phyloP scores from a whole-genome alignment of 805 yeast genomes.

The Suhomyces kilbournensis region DNA sequence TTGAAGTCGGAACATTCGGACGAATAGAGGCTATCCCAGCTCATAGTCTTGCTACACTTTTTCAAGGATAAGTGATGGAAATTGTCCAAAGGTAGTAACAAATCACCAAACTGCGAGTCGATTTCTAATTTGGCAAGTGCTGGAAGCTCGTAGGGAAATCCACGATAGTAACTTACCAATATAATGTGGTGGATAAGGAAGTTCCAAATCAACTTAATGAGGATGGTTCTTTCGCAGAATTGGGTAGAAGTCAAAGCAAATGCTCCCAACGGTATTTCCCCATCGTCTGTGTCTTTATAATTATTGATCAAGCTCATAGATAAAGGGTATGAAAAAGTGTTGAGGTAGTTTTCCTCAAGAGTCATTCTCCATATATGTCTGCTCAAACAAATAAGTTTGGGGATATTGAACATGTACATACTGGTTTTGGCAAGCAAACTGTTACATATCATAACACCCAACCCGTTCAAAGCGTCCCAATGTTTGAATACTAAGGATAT shows the following conservation, averaged over 20 bases:
- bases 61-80: slow-evolving; percentile 4
- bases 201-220: slow-evolving; percentile 23
- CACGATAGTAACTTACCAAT: slow-evolving; percentile 15
- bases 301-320: background rate
- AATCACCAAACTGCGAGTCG: slow-evolving; percentile 10
- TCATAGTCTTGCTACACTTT: slow-evolving; percentile 5
- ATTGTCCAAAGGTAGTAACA: slow-evolving; percentile 18
- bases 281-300: background rate
- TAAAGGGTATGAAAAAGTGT: slow-evolving; percentile 11
- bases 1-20: slow-evolving; percentile 7
- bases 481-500: slow-evolving; percentile 15
- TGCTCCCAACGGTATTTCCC: background rate
- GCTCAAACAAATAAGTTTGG: slow-evolving; percentile 7
- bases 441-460: slow-evolving; percentile 24
- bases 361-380: slow-evolving; percentile 15
- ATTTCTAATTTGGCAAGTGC: slow-evolving; percentile 6
- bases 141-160: slow-evolving; percentile 17
- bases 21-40: slow-evolving; percentile 9
- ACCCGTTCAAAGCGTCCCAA: slow-evolving; percentile 25
- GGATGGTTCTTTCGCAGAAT: slow-evolving; percentile 20
- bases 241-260: slow-evolving; percentile 15
- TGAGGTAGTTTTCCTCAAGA: slow-evolving; percentile 16
- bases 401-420: slow-evolving; percentile 8
- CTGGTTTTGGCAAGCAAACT: slow-evolving; percentile 16
- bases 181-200: slow-evolving; percentile 16